Base-by-base conservation (phyloP, 495 filamentous ascomycete species). In the Tirmania nivea region DNA sequence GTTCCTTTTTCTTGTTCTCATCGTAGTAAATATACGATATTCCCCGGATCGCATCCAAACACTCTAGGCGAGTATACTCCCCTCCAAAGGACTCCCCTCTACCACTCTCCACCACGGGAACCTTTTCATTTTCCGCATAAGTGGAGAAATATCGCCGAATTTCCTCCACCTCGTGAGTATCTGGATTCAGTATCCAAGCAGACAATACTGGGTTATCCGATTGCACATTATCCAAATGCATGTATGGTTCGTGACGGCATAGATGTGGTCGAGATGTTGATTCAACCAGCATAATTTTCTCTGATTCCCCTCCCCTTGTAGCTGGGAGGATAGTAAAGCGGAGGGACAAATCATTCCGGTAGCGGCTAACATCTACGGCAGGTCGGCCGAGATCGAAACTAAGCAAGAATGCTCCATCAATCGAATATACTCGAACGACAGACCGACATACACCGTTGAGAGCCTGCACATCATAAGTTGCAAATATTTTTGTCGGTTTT, bases 1-100 rank as follows among this genome's bases (percentile, higher is more conserved):
- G 39, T 19, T 45, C 39, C 17, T 19, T 45, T 8, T 14, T 42
- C 52, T 61, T 61, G 19, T 58, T 61, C 54, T 61, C 59, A 48
- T 61, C 59, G 39, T 61, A 61, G 39, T 61, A 61, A 54, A 61
- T 50, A 58, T 58, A 61, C 16, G 54, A 61, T 17, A 61, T 55
- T 11, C 59, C 59, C 35, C 59, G 60, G 31, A 61, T 58, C 34
- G 60, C 58, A 52, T 61, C 60, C 49, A 61, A 52, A 19, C 58
- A 58, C 36, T 61, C 59, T 53, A 61, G 60, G 20, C 59, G 53
- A 14, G 59, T 61, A 19, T 61, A 57, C 50, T 61, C 59, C 12
- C 54, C 58, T 16, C 35, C 42, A 20, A 47, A 9, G 11, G 54
- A 48, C 9, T 52, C 34, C 14, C 58, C 58, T 17, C 54, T 54